Evolutionary conservation across 352 stramenopile genomes (phyloP), one percentile per base, ranked within the genome.

Genomic region (Pythium volutum): DNA sequence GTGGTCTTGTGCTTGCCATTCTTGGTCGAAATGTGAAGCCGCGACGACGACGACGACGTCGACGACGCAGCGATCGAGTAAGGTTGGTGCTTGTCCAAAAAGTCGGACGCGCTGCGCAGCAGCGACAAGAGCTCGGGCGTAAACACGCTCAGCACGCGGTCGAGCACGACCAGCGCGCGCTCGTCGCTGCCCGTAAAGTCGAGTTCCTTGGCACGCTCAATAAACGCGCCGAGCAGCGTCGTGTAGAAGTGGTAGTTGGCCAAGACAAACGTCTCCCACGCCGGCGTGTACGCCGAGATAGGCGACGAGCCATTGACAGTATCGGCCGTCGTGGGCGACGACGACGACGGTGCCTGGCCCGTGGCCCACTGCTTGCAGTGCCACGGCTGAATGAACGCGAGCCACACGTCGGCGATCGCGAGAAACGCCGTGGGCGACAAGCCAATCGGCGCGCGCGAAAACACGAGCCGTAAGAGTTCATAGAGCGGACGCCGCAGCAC

Each of bases 221-320:
- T 75, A 71, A 95, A 94, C 9, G 69, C 77, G 16, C 87, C 87
- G 3, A 95, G 59, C 7, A 95, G 69, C 22, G 77, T 84, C 52
- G 87, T 92, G 66, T 95, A 95, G 54, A 94, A 95, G 59, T 94
- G 84, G 57, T 93, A 93, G 68, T 95, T 95, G 52, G 87, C 87
- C 39, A 95, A 62, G 20, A 95, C 83, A 52, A 85, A 95, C 27
- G 76, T 87, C 60, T 89, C 79, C 81, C 84, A 95, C 15, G 57
- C 73, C 0, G 76, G 48, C 10, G 81, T 78, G 63, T 91, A 95
- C 41, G 59, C 43, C 4, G 52, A 38, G 9, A 43, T 23, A 1
- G 29, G 8, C 1, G 57, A 56, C 47, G 54, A 49, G n/a, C 52
- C 52, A 4, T 31, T 48, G 31, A 6, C 31, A 1, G 55, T 45